These are phyloP conservation scores for Phalaenopsis hybrid DNA, from an alignment of 116 monocot genomes.

Conservation along the genomic window DNA sequence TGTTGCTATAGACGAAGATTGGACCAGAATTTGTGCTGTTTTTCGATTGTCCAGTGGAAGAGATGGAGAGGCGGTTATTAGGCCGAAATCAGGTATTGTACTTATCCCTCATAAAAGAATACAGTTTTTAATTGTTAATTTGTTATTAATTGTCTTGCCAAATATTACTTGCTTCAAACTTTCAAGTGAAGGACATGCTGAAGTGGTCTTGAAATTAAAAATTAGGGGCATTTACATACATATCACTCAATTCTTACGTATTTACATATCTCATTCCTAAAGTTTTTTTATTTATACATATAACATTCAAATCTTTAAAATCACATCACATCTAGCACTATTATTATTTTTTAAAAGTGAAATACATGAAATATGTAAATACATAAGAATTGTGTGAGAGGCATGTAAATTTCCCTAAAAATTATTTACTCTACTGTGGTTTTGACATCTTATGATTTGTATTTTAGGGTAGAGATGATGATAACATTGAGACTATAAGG, in stretches of 20 bases:
- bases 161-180: not conserved
- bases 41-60: slow-evolving; percentile 78
- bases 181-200: not conserved
- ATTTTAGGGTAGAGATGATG: slow-evolving; percentile 86
- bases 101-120: not conserved
- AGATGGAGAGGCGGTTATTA: slow-evolving; percentile 77
- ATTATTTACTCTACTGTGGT: not conserved
- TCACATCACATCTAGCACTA: too few species aligned
- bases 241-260: too few species aligned
- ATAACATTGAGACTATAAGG: slow-evolving; percentile 84
- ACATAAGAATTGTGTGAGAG: too few species aligned
- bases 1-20: slow-evolving; percentile 53
- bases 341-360: too few species aligned
- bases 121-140: not conserved
- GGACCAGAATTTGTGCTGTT: slow-evolving; percentile 83
- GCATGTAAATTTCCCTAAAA: not conserved
- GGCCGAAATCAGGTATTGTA: slow-evolving; percentile 66
- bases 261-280: too few species aligned
- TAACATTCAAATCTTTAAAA: too few species aligned
- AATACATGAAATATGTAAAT: too few species aligned
- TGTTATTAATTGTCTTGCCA: not conserved
- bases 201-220: not conserved
- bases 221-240: too few species aligned
- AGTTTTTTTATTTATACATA: too few species aligned
- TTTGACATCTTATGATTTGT: not conserved